Evolutionary conservation across 192 early-diverging fungal species (phyloP).

Genomic region (Glomus cerebriforme): DNA sequence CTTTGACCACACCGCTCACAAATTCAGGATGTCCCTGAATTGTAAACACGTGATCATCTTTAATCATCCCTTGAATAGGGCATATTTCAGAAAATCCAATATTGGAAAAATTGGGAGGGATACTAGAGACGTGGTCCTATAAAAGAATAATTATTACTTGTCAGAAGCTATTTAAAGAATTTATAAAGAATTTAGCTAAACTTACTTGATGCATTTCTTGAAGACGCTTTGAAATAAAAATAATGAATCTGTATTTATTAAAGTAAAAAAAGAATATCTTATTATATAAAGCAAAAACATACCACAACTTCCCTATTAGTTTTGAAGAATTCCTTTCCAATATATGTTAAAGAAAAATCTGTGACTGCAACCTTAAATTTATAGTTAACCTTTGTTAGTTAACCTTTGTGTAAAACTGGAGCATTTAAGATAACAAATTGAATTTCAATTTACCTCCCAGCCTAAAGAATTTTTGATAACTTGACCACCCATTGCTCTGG

Average conservation of each 20-base stretch:
- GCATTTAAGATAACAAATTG: background rate
- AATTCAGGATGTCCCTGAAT: constrained; percentile 79
- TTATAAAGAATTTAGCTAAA: background rate
- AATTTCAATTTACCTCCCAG: constrained; percentile 64
- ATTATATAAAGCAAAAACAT: constrained; percentile 10
- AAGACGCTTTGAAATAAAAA: constrained; percentile 44
- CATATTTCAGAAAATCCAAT: constrained; percentile 56
- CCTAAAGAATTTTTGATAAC: constrained; percentile 60
- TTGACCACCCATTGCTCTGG: constrained; percentile 63
- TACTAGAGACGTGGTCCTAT: constrained; percentile 61
- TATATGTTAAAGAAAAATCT: constrained; percentile 1
- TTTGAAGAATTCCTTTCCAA: constrained; percentile 9
- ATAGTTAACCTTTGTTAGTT: too few relatives aligned
- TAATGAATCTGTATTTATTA: background rate
- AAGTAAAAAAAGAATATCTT: background rate
- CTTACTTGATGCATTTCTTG: constrained; percentile 59
- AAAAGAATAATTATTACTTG: background rate
- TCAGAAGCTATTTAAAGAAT: background rate
- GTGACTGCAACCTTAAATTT: background rate
- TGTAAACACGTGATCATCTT: constrained; percentile 57
- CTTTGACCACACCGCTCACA: constrained; percentile 43
- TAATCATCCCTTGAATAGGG: constrained; percentile 62
- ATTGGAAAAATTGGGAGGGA: constrained; percentile 64
- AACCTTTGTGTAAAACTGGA: background rate
- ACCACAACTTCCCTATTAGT: constrained; percentile 33